Evolutionary conservation across 345 rosid genomes (phyloP).

Genomic region (Dovyalis caffra): DNA sequence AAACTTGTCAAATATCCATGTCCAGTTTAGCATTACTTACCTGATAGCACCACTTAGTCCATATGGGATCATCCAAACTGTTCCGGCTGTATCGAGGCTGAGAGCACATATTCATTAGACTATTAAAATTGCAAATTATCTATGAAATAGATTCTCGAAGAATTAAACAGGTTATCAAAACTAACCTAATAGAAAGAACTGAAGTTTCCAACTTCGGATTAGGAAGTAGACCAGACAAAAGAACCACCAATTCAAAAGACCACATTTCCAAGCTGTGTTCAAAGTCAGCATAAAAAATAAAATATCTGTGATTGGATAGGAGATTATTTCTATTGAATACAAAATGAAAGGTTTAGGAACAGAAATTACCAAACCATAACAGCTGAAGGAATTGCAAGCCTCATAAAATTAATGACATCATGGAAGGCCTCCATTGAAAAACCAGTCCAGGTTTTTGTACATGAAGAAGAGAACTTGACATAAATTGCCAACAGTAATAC

Average conservation of each 20-base stretch:
- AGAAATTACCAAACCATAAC: constrained; percentile 48
- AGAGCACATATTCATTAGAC: background rate
- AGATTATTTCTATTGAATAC: too few species aligned
- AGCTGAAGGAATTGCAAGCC: constrained; percentile 77
- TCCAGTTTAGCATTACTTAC: constrained; percentile 30
- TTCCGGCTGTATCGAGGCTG: constrained; percentile 66
- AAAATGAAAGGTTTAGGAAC: background rate
- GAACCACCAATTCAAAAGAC: constrained; percentile 88
- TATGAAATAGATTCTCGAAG: background rate
- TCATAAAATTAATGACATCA: constrained; percentile 42
- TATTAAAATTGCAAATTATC: too few species aligned
- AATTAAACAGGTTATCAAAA: background rate
- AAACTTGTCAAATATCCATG: background rate
- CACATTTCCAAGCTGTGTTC: constrained; percentile 27
- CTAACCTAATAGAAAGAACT: constrained; percentile 69
- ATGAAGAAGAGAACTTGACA: constrained; percentile 65
- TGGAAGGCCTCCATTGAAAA: constrained; percentile 65
- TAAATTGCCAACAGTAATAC: constrained; percentile 57
- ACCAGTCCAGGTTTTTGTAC: constrained; percentile 66
- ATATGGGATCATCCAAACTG: constrained; percentile 76
- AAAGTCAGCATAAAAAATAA: background rate
- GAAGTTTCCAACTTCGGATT: constrained; percentile 71
- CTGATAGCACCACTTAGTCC: constrained; percentile 85
- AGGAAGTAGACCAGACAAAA: constrained; percentile 83
- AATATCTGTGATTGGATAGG: background rate